phyloP scores from a whole-genome alignment of 78 protist species.

The Dictyostelium intermedium region DNA sequence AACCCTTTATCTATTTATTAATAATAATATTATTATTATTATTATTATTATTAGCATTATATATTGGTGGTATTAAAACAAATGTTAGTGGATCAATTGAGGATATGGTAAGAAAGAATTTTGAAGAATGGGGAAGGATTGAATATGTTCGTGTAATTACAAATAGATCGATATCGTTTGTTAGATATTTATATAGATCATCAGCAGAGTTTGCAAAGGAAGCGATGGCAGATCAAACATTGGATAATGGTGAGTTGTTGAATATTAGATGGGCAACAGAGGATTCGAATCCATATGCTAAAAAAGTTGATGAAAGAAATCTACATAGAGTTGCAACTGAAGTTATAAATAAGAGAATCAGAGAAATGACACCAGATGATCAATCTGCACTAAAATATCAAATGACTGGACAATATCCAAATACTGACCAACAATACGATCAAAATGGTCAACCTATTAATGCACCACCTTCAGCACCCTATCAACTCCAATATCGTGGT shows the following conservation, averaged over 20 bases:
- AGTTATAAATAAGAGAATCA: constrained; percentile 50
- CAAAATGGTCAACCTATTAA: background rate
- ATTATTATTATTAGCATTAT: constrained; percentile 40
- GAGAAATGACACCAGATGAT: constrained; percentile 70
- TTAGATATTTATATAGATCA: constrained; percentile 61
- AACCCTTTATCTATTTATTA: too few relatives aligned
- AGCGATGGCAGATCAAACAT: constrained; percentile 80
- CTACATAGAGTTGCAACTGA: constrained; percentile 74
- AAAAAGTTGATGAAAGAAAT: constrained; percentile 56
- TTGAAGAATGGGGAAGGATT: constrained; percentile 74
- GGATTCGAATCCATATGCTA: constrained; percentile 65
- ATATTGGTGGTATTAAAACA: constrained; percentile 59
- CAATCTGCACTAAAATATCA: constrained; percentile 30
- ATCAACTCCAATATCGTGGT: constrained; percentile 45
- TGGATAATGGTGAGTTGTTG: constrained; percentile 69
- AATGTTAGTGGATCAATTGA: constrained; percentile 26
- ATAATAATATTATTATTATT: background rate
- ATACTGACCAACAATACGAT: constrained; percentile 57
- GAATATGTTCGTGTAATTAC: constrained; percentile 73
- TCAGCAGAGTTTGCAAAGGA: constrained; percentile 83
- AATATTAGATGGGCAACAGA: constrained; percentile 82
- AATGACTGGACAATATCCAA: constrained; percentile 63
- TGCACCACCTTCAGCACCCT: background rate
- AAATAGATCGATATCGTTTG: constrained; percentile 80
- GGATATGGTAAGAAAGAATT: constrained; percentile 42